A percentile compares a stretch with the other conserved stretches of the same genome.
Evolutionary conservation across 495 filamentous ascomycete genomes (phyloP).

Genomic region (Corynascus novoguineensis): DNA sequence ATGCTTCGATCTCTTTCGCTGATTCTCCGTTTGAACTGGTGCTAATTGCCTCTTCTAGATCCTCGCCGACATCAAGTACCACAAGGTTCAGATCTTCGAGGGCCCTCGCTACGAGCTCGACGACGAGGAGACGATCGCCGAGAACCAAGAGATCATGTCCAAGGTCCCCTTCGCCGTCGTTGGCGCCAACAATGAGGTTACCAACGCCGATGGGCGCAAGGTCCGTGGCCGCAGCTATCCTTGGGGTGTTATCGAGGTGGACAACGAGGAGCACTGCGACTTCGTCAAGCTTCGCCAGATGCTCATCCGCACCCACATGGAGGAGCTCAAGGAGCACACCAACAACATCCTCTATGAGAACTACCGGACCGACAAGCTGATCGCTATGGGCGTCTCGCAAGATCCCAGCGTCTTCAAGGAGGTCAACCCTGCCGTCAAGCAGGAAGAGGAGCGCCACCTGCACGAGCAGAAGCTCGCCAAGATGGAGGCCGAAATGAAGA

Average conservation of each 20-base stretch:
- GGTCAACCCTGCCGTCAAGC: constrained; percentile 99
- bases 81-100: constrained; percentile 97
- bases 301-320: constrained; percentile 99
- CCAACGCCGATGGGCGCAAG: constrained; percentile 84
- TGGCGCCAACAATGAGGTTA: constrained; percentile 89
- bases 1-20: constrained; percentile 34
- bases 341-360: constrained; percentile 99
- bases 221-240: constrained; percentile 95
- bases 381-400: constrained; percentile 94
- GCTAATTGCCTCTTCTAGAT: constrained; percentile 55
- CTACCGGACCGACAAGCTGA: constrained; percentile 98
- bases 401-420: constrained; percentile 99
- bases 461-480: constrained; percentile 99
- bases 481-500: constrained; percentile 99
- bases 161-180: constrained; percentile 99
- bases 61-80: constrained; percentile 91
- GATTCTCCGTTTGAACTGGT: not conserved
- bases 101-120: constrained; percentile 97
- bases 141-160: constrained; percentile 99
- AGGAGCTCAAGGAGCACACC: constrained; percentile 99
- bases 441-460: constrained; percentile 93
- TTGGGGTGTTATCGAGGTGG: constrained; percentile 98
- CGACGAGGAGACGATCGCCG: constrained; percentile 97
- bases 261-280: constrained; percentile 99
- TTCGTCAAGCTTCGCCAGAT: constrained; percentile 99